phyloP scores from a whole-genome alignment of 2,329 filamentous ascomycete genomes.

The Cladosporium sp. region DNA sequence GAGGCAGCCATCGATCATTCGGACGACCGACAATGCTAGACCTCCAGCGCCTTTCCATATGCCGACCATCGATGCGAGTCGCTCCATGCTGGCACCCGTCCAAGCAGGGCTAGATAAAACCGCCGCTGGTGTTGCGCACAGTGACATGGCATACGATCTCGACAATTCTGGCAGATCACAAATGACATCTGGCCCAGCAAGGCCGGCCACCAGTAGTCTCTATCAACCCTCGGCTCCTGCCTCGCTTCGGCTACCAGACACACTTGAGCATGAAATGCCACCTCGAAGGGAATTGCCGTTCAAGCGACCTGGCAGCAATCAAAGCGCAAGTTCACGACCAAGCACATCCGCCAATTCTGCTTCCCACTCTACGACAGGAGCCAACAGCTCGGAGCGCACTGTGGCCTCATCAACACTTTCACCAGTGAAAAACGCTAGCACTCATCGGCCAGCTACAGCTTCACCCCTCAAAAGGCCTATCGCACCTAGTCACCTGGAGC shows the following conservation, averaged over 20 bases:
- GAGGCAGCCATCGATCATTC: neutral
- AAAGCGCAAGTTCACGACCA: slow-evolving; percentile 25
- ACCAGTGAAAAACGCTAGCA: neutral
- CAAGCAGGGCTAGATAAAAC: neutral
- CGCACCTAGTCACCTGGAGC: neutral
- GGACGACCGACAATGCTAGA: neutral
- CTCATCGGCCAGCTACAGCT: slow-evolving; percentile 19
- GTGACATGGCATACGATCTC: neutral
- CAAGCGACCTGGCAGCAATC: slow-evolving; percentile 35
- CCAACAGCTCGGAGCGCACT: neutral
- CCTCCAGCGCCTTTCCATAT: neutral
- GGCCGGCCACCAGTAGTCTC: neutral
- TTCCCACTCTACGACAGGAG: neutral
- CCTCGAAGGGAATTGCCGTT: slow-evolving; percentile 32
- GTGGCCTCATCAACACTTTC: neutral
- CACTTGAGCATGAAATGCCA: slow-evolving; percentile 25
- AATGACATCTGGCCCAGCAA: neutral
- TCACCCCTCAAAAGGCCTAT: slow-evolving; percentile 22
- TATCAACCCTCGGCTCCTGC: neutral
- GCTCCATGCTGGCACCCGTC: neutral
- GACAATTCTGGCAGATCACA: neutral
- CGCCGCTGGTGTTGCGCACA: neutral
- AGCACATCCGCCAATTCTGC: slow-evolving; percentile 22
- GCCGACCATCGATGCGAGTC: neutral
- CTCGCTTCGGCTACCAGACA: slow-evolving; percentile 17